Percentiles rank a stretch among this genome's conserved stretches.
phyloP scores from a whole-genome alignment of 768 basidiomycete species.

The Strobilomyces confusus region DNA sequence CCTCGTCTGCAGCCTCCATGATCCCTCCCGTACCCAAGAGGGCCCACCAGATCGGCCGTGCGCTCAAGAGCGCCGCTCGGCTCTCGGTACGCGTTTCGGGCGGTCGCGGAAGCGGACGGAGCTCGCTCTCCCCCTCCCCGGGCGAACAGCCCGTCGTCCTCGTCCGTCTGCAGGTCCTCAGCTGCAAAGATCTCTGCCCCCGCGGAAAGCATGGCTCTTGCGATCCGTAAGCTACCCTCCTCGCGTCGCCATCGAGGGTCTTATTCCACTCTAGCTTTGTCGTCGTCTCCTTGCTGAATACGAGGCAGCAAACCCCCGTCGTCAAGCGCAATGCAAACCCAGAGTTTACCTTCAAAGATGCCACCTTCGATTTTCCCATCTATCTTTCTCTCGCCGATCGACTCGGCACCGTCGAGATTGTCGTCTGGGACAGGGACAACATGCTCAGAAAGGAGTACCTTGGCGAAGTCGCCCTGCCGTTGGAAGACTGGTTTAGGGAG shows the following conservation, averaged over 20 bases:
- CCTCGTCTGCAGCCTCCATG: slow-evolving; percentile 10
- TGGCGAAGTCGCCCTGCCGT: slow-evolving; percentile 74
- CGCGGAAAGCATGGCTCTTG: slow-evolving; percentile 68
- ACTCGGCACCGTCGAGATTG: slow-evolving; percentile 74
- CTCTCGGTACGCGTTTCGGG: slow-evolving; percentile 47
- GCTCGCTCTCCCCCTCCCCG: slow-evolving; percentile 39
- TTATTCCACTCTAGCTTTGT: slow-evolving; percentile 50
- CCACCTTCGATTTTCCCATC: slow-evolving; percentile 88
- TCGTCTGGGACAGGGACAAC: slow-evolving; percentile 93
- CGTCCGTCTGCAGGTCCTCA: slow-evolving; percentile 64
- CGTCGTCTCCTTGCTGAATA: slow-evolving; percentile 56
- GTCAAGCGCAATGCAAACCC: slow-evolving; percentile 72
- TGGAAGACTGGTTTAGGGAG: slow-evolving; percentile 78
- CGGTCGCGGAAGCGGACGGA: slow-evolving; percentile 36
- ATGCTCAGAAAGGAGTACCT: slow-evolving; percentile 84
- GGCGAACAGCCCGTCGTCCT: slow-evolving; percentile 67
- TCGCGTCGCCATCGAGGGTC: background rate
- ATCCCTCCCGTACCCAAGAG: slow-evolving; percentile 37
- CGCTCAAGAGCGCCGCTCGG: slow-evolving; percentile 54
- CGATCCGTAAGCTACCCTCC: slow-evolving; percentile 62
- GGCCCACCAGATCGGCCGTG: slow-evolving; percentile 53
- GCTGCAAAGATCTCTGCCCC: slow-evolving; percentile 56
- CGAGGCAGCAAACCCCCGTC: slow-evolving; percentile 68
- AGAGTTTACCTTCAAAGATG: slow-evolving; percentile 56
- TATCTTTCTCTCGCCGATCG: slow-evolving; percentile 71